Base-by-base conservation (phyloP, 768 basidiomycete genomes). In the Scleroderma citrinum region DNA sequence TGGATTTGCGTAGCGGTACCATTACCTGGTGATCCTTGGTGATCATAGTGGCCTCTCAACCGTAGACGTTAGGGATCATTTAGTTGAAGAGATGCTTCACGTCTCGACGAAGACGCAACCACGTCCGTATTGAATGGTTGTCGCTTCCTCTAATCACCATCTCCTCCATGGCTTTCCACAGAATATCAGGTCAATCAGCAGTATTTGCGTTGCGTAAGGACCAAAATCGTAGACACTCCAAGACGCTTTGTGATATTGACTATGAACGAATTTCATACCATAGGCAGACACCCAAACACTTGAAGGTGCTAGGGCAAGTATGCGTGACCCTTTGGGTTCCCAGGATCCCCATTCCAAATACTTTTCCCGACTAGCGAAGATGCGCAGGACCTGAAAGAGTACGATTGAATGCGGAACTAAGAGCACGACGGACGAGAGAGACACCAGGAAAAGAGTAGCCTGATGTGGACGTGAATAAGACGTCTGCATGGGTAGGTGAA, bases 261-360 rank as follows among this genome's bases (percentile, higher is more conserved):
- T 53, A 31, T 56, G 61, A 17, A 68, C 48, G 21, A 64, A 70
- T 30, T 58, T 69, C 56, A 61, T 63, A 4, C 70, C 70, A 21
- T 69, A 65, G 16, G 65, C 51, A 47, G 68, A 69, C 19, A 70
- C 61, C 70, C 69, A 71, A 13, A 44, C 53, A 6, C 64, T 63
- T 19, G 64, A 63, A 16, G 62, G 59, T 5, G 51, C 53, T 26
- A 61, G 53, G 32, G 31, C 51, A 19, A 68, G 19, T 56, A 70
- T 63, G 36, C 67, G 65, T 3, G 69, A 54, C 32, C 52, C 51
- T 5, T 14, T 17, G 1, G 67, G 65, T 16, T 69, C 69, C 69
- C 69, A 71, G 16, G 44, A 26, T 2, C 44, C 32, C 69, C 70
- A 71, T 4, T 21, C 4, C 14, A 69, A 42, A 13, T 17, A 20